Evolutionary conservation across 2,329 filamentous ascomycete genomes (phyloP), one percentile per base, ranked within the genome.

Genomic region (Cladophialophora chaetospira): DNA sequence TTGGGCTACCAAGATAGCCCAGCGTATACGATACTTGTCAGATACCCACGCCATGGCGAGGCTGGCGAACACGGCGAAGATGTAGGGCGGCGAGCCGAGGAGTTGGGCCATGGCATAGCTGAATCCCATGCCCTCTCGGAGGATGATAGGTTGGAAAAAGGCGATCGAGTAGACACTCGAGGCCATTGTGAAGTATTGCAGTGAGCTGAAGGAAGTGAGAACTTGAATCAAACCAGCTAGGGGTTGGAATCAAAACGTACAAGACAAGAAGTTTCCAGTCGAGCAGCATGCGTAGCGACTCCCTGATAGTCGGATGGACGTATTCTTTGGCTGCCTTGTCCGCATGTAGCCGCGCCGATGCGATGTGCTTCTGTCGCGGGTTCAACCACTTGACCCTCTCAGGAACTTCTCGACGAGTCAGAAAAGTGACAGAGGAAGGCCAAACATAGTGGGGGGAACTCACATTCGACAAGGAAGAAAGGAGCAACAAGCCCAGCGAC

Each of bases 111-210:
- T 50, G 1, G 58, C 63, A n/a, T 50, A 50, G 11, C 61, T 63
- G 53, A 68, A 71, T 1, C 68, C 67, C 65, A 72, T 66, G 5
- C 63, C 57, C 36, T 62, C 25, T 9, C 68, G 67, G 4, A 65
- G 44, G 31, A 64, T 63, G 43, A 60, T 28, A 5, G 59, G 58
- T 4, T 46, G 23, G 35, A 63, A 60, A 35, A 55, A 64, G 10
- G 52, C 48, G 29, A 64, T 36, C 13, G 54, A 55, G 38, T 61
- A 94, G 15, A 43, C 40, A 6, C 17, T 17, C 23, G 47, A 43
- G 3, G 53, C 48, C 4, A 17, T 2, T 1, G 28, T 48, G 49
- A 53, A 31, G 36, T 80, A 29, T 42, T 40, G 33, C 2, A 38
- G 26, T n/a, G 36, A 40, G 36, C 36, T 40, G 36, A 15, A 21